These are phyloP conservation scores for Sporothrix protearum DNA, from an alignment of 2,329 filamentous ascomycete species.

Conservation along the genomic window DNA sequence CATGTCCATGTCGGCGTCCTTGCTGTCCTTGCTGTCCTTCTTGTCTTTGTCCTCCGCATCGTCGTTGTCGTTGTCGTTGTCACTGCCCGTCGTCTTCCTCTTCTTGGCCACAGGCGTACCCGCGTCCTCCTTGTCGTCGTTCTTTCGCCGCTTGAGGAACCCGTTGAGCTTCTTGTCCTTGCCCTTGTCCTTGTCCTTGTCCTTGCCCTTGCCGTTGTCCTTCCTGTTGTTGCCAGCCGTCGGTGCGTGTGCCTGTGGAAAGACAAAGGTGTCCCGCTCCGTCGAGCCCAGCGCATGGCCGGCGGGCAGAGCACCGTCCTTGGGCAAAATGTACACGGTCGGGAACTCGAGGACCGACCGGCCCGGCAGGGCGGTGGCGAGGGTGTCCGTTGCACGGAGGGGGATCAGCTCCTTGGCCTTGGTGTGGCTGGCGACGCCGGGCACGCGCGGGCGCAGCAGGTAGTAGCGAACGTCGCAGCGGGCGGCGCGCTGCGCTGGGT, in stretches of 20 bases:
- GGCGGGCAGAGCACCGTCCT: slow-evolving; percentile 26
- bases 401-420: slow-evolving; percentile 48
- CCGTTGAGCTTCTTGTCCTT: not conserved
- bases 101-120: slow-evolving; percentile 6
- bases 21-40: not conserved
- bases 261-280: slow-evolving; percentile 25
- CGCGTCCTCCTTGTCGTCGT: not conserved
- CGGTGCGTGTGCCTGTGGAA: not conserved
- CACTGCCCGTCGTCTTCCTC: not conserved
- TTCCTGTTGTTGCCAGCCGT: not conserved
- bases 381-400: slow-evolving; percentile 44
- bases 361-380: slow-evolving; percentile 53
- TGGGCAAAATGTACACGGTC: slow-evolving; percentile 59
- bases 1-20: not conserved
- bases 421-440: not conserved
- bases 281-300: slow-evolving; percentile 30
- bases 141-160: not conserved
- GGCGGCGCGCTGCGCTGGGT: slow-evolving; percentile 28
- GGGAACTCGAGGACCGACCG: slow-evolving; percentile 67
- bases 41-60: not conserved
- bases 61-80: not conserved
- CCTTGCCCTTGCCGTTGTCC: not conserved
- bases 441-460: slow-evolving; percentile 28
- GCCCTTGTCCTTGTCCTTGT: not conserved
- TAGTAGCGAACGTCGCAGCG: slow-evolving; percentile 32